Base-by-base conservation (phyloP, 371 early-diverging fungal genomes). In the Conidiobolus incongruus region DNA sequence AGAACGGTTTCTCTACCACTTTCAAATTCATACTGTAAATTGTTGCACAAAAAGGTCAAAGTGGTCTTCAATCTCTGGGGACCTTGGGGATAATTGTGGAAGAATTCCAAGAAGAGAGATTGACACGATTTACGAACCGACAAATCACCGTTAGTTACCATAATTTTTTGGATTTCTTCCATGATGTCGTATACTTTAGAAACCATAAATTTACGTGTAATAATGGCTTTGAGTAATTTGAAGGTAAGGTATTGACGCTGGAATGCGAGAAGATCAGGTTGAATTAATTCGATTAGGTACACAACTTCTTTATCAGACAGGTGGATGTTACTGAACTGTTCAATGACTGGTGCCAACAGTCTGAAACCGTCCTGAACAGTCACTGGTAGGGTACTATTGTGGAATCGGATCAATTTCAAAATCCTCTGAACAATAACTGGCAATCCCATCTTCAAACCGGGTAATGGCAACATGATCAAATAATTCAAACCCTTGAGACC, bases 41-140 rank as follows among this genome's bases (percentile, higher is more conserved):
- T 93, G 52, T 81, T 75, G 49, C 85, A 62, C 38, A 92, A 55
- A 51, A 85, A 88, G 46, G 66, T 70, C 66, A 94, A 76, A 49
- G 80, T 79, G 45, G 69, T 77, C 49, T 68, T 60, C 29, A 94
- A 60, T 37, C 87, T 70, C 2, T 65, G 63, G 29, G 66, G 65
- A 31, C 88, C 88, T 52, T 84, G 83, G 22, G 94, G 97, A 56
- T 91, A 96, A 44, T 89, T 83, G 57, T 93, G 63, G 48, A 93
- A 56, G 66, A 94, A 97, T 53, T 77, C 77, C 39, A 90, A 68
- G 52, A 71, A 75, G 0, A 75, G 70, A 11, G 73, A 65, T 2
- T 90, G 77, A 39, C 86, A 86, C 40, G 77, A 68, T 41, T 81
- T 79, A 15, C 91, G 80, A 16, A 83, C 72, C 35, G 77, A 72